Percentiles rank a stretch among this genome's conserved stretches.
These are phyloP conservation scores for Podospora appendiculata DNA, from an alignment of 495 filamentous ascomycete species.

Conservation along the genomic window DNA sequence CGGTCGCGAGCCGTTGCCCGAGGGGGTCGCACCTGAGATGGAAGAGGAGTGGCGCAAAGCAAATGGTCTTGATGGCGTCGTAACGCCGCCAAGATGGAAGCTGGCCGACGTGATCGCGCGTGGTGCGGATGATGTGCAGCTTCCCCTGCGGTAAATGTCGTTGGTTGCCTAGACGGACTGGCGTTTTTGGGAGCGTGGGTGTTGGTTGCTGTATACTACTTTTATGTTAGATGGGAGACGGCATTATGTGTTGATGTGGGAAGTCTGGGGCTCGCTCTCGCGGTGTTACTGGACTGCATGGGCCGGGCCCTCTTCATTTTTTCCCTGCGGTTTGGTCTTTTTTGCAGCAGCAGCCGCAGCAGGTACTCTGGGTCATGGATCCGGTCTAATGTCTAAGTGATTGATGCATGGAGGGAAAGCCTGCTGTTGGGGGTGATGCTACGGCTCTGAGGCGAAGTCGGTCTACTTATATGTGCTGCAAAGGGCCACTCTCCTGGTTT, in stretches of 20 bases:
- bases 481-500: background rate
- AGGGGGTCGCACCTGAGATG: conserved; percentile 59
- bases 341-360: background rate
- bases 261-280: too few relatives aligned
- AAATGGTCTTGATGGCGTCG: conserved; percentile 40
- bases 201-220: background rate
- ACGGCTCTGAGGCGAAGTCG: background rate
- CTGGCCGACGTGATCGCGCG: conserved; percentile 71
- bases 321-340: background rate
- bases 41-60: conserved; percentile 63
- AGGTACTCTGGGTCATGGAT: background rate
- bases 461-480: background rate
- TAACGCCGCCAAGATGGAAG: conserved; percentile 70
- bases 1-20: conserved; percentile 64
- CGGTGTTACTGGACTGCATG: background rate
- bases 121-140: conserved; percentile 73
- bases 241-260: background rate
- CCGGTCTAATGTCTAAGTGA: background rate
- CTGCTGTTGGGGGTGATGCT: background rate
- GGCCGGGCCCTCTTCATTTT: background rate
- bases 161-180: background rate
- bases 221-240: background rate
- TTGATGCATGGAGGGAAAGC: background rate
- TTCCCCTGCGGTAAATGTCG: conserved; percentile 48
- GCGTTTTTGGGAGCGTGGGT: background rate